Evolutionary conservation across 2,329 filamentous ascomycete genomes (phyloP).

Genomic region (Ceratocystis variospora): DNA sequence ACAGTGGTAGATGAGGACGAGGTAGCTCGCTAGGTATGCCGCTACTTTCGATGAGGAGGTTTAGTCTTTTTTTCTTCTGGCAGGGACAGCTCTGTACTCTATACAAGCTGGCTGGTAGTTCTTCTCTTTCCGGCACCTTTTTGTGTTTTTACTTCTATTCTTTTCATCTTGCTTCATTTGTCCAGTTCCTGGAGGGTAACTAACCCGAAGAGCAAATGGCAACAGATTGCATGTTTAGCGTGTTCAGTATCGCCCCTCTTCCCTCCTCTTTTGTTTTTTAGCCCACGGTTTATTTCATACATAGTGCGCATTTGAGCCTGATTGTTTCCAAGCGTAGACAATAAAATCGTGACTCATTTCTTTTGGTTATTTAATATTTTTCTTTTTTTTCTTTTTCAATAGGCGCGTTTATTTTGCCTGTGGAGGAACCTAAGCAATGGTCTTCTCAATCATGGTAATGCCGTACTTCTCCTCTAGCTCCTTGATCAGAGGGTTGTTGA

Average conservation of each 20-base stretch:
- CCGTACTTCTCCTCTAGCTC: slow-evolving; percentile 66
- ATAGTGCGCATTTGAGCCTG: neutral
- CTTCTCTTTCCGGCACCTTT: neutral
- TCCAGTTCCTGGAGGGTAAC: neutral
- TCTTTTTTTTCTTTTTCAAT: neutral
- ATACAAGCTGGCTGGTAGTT: neutral
- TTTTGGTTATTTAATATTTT: slow-evolving; percentile 9
- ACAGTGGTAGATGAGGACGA: slow-evolving; percentile 33
- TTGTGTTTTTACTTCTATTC: neutral
- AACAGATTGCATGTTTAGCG: slow-evolving; percentile 7
- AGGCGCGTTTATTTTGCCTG: neutral
- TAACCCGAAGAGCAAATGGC: neutral
- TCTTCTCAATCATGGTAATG: slow-evolving; percentile 61
- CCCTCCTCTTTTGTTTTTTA: neutral
- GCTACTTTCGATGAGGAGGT: slow-evolving; percentile 8
- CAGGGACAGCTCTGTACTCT: neutral
- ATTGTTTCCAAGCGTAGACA: neutral
- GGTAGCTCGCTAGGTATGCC: slow-evolving; percentile 16
- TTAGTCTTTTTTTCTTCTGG: neutral
- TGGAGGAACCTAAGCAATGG: slow-evolving; percentile 26
- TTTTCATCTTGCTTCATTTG: neutral
- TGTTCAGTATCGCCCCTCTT: neutral
- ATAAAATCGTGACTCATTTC: slow-evolving; percentile 1
- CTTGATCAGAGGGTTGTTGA: slow-evolving; percentile 61
- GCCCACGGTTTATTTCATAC: neutral